Base-by-base conservation (phyloP, 352 stramenopile species). In the Globisporangium okanoganense region DNA sequence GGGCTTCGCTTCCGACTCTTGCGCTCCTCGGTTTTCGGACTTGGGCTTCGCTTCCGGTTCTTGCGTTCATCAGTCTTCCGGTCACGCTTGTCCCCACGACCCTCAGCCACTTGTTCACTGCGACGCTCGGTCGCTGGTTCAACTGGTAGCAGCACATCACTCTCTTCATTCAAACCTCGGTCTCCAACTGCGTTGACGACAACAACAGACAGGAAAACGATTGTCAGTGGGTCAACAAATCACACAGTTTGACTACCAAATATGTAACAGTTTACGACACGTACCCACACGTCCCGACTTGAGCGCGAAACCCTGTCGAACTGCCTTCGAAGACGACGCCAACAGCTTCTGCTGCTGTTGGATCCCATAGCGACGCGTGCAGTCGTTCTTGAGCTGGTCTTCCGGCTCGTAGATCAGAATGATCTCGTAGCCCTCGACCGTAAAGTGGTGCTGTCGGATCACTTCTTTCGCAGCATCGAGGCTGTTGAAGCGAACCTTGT, bases 361-460 rank as follows among this genome's bases (percentile, higher is more conserved):
- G 6, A n/a, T 35, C 27, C 8, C 25, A n/a, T 40, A 22, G 40
- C 24, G 25, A 14, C 78, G 65, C n/a, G 74, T 85, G 20, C 66
- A 67, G 64, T 87, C 79, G 58, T 75, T 73, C 33, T 70, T 53
- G 14, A 80, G 66, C 54, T 93, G 83, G 43, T 87, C 81, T 48
- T 87, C 79, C 6, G 74, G 76, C 45, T 90, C 79, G 43, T 91
- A 93, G 10, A 89, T 66, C 24, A 79, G 78, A 33, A 88, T 75
- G 40, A 93, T 79, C 22, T 85, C 75, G 29, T 75, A 69, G 2
- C 66, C 72, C n/a, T 76, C 67, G 41, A 90, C 57, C 16, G 53
- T 69, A 29, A 85, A 76, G 50, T 75, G 56, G 22, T 79, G 69
- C 44, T 76, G 79, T 0, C 70, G 69, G 24, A 90, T 85, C 25